A percentile compares a stretch with the other conserved stretches of the same genome.
Evolutionary conservation across 2,329 filamentous ascomycete genomes (phyloP).

Genomic region (Chaetomiaceae sp.): DNA sequence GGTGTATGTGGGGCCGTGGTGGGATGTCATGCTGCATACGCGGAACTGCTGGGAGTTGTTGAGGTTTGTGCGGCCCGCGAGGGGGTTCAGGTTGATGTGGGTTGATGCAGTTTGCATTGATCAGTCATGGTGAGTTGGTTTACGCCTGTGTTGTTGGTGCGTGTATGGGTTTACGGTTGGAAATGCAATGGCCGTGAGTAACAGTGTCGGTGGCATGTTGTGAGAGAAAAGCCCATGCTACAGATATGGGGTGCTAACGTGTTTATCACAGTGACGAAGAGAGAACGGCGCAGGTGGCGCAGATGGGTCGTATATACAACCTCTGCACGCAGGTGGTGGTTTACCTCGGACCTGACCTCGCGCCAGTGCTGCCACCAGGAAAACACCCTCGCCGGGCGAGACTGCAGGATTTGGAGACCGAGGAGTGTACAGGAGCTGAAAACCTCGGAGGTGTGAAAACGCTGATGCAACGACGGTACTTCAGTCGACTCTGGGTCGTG

Average conservation of each 20-base stretch:
- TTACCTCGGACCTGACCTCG: constrained; percentile 7
- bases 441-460: background rate
- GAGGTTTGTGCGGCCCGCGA: constrained; percentile 5
- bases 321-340: background rate
- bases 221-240: too few species aligned
- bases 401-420: background rate
- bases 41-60: constrained; percentile 25
- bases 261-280: background rate
- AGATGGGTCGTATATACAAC: constrained; percentile 1
- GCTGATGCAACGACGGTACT: background rate
- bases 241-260: background rate
- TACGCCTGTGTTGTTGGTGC: background rate
- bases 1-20: constrained; percentile 22
- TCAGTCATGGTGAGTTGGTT: background rate
- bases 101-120: constrained; percentile 6
- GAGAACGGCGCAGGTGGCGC: background rate
- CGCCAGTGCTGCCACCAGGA: background rate
- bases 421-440: too few species aligned
- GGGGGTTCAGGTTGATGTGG: constrained; percentile 10
- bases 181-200: too few species aligned
- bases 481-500: constrained; percentile 2
- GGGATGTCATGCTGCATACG: constrained; percentile 24
- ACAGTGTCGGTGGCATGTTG: too few species aligned
- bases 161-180: too few species aligned
- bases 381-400: background rate